These are phyloP conservation scores for Flueggea neowawraea DNA, from an alignment of 441 rosid genomes.

Conservation along the genomic window DNA sequence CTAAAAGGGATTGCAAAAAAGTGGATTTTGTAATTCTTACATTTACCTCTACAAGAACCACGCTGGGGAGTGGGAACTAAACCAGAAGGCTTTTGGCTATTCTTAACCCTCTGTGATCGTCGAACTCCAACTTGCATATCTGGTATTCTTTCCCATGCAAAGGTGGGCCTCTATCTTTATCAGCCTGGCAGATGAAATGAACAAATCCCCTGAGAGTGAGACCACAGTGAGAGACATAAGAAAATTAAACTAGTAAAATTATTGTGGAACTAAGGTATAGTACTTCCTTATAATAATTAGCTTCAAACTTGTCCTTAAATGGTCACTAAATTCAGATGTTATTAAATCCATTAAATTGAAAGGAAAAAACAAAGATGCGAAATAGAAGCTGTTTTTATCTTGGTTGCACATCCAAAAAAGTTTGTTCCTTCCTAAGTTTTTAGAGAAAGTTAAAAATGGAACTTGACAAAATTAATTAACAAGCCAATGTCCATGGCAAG, in stretches of 20 bases:
- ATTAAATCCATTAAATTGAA: no score
- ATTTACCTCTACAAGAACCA: constrained; percentile 36
- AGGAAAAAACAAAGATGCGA: no score
- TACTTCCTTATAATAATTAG: no score
- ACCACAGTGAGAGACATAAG: neutral
- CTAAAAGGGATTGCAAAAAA: constrained; percentile 8
- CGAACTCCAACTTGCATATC: constrained; percentile 41
- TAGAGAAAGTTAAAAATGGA: no score
- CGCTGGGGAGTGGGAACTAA: constrained; percentile 28
- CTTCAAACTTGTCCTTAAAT: no score
- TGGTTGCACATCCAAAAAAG: no score
- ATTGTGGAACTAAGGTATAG: neutral
- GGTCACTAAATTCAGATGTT: no score
- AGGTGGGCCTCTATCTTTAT: constrained; percentile 12
- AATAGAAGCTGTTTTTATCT: no score
- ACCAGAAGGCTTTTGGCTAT: constrained; percentile 33
- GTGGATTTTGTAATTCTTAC: neutral
- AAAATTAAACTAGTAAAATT: neutral
- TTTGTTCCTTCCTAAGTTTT: no score
- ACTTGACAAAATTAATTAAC: no score
- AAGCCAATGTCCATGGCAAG: no score
- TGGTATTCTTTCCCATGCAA: constrained; percentile 45
- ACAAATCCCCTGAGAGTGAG: constrained; percentile 4
- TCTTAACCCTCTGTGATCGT: constrained; percentile 40
- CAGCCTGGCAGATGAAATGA: no score